These are phyloP conservation scores for Suhomyces guaymorum DNA, from an alignment of 1,139 yeast genomes.

Conservation along the genomic window DNA sequence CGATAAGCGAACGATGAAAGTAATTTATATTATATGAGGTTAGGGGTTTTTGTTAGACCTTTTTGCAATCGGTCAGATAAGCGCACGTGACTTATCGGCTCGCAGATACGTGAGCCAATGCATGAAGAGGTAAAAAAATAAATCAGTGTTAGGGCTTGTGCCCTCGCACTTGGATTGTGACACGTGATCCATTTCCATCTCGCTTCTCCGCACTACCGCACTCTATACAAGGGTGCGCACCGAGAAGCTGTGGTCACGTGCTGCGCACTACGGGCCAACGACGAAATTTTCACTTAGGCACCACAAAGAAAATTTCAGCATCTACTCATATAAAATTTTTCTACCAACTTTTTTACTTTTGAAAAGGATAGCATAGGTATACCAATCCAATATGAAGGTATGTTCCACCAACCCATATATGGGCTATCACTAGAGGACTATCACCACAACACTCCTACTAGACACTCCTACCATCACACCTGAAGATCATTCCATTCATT, in stretches of 20 bases:
- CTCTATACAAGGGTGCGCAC: conserved; percentile 1
- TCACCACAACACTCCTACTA: not conserved
- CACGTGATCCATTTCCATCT: not conserved
- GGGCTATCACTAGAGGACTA: conserved; percentile 2
- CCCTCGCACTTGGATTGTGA: conserved; percentile 5
- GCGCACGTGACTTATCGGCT: too few relatives aligned
- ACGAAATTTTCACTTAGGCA: conserved; percentile 14
- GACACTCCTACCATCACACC: not conserved
- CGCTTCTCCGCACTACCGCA: not conserved
- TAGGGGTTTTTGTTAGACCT: too few relatives aligned
- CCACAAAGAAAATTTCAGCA: conserved; percentile 19
- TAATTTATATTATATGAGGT: too few relatives aligned
- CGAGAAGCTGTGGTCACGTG: conserved; percentile 6
- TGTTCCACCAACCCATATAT: conserved; percentile 20
- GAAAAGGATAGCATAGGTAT: conserved; percentile 27
- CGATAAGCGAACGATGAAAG: too few relatives aligned
- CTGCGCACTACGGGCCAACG: conserved; percentile 4
- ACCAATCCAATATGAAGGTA: conserved; percentile 43
- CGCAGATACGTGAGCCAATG: too few relatives aligned
- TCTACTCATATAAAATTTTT: conserved; percentile 14
- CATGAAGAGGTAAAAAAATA: too few relatives aligned
- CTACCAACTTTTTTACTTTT: conserved; percentile 16
- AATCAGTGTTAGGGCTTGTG: too few relatives aligned
- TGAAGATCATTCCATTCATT: not conserved
- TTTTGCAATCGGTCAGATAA: too few relatives aligned